These are phyloP conservation scores for Paecilomyces dactylethromorphus DNA, from an alignment of 2,329 filamentous ascomycete genomes.

Conservation along the genomic window DNA sequence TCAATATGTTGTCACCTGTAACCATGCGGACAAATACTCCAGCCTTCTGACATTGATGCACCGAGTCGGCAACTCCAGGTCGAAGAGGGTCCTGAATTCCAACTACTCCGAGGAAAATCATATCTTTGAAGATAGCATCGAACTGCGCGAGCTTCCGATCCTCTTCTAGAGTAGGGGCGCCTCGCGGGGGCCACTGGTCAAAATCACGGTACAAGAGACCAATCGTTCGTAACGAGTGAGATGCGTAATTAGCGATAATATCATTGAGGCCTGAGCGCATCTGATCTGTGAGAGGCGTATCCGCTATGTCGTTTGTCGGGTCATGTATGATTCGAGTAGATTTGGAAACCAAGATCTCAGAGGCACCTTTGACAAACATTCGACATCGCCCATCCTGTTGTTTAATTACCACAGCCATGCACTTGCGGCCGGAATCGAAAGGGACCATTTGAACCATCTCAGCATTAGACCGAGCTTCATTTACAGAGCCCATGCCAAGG, in stretches of 20 bases:
- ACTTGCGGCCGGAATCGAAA: constrained; percentile 62
- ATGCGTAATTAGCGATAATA: constrained; percentile 72
- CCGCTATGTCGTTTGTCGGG: constrained; percentile 51
- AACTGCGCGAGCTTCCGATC: constrained; percentile 58
- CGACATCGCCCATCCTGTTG: constrained; percentile 50
- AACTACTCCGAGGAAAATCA: constrained; percentile 64
- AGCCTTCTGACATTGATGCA: constrained; percentile 65
- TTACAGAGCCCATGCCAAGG: constrained; percentile 57
- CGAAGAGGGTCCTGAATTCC: constrained; percentile 78
- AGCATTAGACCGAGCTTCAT: constrained; percentile 56
- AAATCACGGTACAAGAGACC: constrained; percentile 80
- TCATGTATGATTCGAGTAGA: constrained; percentile 51
- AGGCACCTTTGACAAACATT: constrained; percentile 49
- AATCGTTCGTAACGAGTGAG: constrained; percentile 75
- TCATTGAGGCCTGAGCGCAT: constrained; percentile 55
- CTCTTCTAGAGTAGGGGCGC: constrained; percentile 50
- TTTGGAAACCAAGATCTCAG: constrained; percentile 43
- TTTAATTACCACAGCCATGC: constrained; percentile 60
- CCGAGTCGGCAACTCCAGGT: constrained; percentile 66
- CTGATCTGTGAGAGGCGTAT: constrained; percentile 48
- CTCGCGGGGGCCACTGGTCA: constrained; percentile 71
- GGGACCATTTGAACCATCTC: constrained; percentile 48
- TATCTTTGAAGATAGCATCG: constrained; percentile 60
- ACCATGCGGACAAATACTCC: constrained; percentile 81
- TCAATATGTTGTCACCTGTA: constrained; percentile 74